Base-by-base conservation (phyloP, 2,329 filamentous ascomycete genomes). In the Fusarium luffae region DNA sequence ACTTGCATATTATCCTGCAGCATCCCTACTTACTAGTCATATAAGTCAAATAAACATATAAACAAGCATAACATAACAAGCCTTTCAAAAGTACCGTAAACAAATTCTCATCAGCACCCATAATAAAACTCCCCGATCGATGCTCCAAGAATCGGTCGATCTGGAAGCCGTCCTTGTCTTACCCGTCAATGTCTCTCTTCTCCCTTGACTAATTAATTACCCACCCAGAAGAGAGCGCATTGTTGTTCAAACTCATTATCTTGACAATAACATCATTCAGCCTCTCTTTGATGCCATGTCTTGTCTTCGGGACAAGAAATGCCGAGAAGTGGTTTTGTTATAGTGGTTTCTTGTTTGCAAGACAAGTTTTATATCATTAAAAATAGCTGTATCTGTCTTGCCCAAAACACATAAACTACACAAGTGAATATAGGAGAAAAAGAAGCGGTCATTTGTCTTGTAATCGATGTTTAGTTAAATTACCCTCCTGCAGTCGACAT, bases 171-270 rank as follows among this genome's bases (percentile, higher is more conserved):
- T 27, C 34, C 23, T 27, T 44, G 42, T 34, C 19, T 41, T 4
- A 14, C 32, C 32, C n/a, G 46, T 37, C 10, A 46, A 32, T 50
- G 63, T 55, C 54, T 66, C 37, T 32, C 34, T 41, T 6, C 63
- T 68, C 61, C 66, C 66, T 69, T 62, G 44, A 25, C 55, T 47
- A 30, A 49, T 62, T 16, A 42, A 48, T 65, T 25, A 60, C 47
- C 13, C 28, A 42, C 44, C 18, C 34, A 65, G n/a, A 21, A 21
- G n/a, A 32, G 34, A 40, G n/a, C 48, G 25, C 27, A 56, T 56
- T 63, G 42, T 48, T 48, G 21, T 28, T 37, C 23, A 18, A 37
- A 37, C 27, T 19, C 23, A 14, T 37, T 19, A 49, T 49, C n/a
- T 10, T 51, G 61, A 64, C 59, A 64, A 64, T 59, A 59, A 47